Evolutionary conservation across 768 basidiomycete species (phyloP).

Genomic region (Sarcodon aspratus): DNA sequence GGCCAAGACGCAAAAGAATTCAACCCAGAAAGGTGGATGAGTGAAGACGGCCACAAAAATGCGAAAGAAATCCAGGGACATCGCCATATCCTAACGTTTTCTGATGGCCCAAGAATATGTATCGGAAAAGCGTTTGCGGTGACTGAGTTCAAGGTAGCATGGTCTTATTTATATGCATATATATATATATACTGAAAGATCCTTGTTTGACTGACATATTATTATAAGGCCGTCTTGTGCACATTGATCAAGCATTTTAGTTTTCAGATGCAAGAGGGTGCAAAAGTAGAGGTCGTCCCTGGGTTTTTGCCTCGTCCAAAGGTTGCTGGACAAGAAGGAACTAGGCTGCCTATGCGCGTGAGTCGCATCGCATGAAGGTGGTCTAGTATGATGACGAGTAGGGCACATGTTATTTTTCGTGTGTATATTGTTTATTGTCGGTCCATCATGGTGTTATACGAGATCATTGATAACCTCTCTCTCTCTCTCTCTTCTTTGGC

Average conservation of each 20-base stretch:
- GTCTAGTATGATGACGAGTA: too few relatives aligned
- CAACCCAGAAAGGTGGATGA: constrained; percentile 31
- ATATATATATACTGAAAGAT: too few relatives aligned
- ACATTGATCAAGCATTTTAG: constrained; percentile 30
- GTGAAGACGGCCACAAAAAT: constrained; percentile 12
- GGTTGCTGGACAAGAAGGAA: constrained; percentile 13
- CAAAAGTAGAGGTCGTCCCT: constrained; percentile 16
- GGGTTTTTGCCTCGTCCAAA: constrained; percentile 12
- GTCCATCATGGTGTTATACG: too few relatives aligned
- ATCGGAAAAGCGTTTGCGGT: constrained; percentile 32
- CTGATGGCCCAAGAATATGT: constrained; percentile 34
- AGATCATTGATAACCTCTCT: too few relatives aligned
- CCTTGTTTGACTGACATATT: too few relatives aligned
- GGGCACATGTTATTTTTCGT: too few relatives aligned
- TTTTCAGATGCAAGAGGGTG: constrained; percentile 24
- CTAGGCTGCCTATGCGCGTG: constrained; percentile 14
- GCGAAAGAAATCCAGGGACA: constrained; percentile 25
- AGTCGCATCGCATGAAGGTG: constrained; percentile 7
- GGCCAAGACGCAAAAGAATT: constrained; percentile 33
- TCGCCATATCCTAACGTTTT: constrained; percentile 30
- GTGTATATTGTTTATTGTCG: too few relatives aligned
- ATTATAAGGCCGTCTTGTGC: constrained; percentile 25
- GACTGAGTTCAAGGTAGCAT: constrained; percentile 27
- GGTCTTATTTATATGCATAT: too few relatives aligned
- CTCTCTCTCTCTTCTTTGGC: too few relatives aligned